A percentile compares a stretch with the other conserved stretches of the same genome.
Conservation (phyloP, 2,329 filamentous ascomycete species). For the Fusarium sp. region DNA sequence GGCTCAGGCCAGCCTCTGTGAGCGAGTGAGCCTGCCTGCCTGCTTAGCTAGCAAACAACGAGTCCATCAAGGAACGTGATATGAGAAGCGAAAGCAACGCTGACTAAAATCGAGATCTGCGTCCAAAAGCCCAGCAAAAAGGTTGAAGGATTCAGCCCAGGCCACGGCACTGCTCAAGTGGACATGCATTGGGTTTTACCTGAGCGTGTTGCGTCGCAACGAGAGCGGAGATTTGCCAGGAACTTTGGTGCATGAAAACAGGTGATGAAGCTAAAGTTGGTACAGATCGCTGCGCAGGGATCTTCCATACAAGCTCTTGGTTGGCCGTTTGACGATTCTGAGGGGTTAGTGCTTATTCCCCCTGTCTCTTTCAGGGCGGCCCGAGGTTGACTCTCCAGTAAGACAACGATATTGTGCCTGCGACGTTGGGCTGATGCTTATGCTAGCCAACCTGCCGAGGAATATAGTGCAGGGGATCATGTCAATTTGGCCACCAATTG, state of each 20-base stretch:
- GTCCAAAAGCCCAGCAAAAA: background rate
- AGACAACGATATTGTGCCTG: background rate
- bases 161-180: background rate
- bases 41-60: conserved; percentile 1
- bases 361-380: background rate
- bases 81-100: conserved; percentile 6
- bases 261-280: conserved; percentile 11
- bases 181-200: conserved; percentile 6
- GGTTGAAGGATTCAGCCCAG: background rate
- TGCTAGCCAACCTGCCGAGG: background rate
- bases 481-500: background rate
- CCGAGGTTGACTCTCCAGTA: background rate
- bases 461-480: background rate
- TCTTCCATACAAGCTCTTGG: background rate
- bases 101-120: conserved; percentile 1
- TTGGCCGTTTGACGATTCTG: conserved; percentile 7
- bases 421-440: background rate
- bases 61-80: conserved; percentile 12
- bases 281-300: conserved; percentile 14
- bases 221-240: conserved; percentile 6
- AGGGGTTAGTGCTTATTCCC: conserved; percentile 22
- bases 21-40: background rate
- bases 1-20: conserved; percentile 1
- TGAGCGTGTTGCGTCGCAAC: conserved; percentile 1
- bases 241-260: conserved; percentile 15